phyloP scores from a whole-genome alignment of 768 basidiomycete species.

The Termitomyces sp. region DNA sequence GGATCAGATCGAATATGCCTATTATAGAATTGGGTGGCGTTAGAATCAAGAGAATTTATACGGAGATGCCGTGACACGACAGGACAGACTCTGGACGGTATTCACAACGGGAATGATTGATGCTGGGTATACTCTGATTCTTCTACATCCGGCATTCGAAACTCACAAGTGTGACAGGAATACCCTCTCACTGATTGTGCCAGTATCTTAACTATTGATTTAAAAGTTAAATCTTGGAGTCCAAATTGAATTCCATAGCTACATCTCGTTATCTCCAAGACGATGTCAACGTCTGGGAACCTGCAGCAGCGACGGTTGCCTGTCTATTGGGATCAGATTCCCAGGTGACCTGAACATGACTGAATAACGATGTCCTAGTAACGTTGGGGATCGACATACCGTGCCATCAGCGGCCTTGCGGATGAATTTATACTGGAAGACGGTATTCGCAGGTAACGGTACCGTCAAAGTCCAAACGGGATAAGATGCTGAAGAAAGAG shows the following conservation, averaged over 20 bases:
- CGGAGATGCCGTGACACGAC: no score
- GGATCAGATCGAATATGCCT: slow-evolving; percentile 63
- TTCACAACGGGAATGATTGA: no score
- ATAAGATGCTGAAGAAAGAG: slow-evolving; percentile 48
- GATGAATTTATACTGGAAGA: slow-evolving; percentile 61
- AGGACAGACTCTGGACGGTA: no score
- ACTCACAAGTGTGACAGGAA: neutral
- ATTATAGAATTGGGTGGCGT: slow-evolving; percentile 73
- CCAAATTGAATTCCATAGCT: neutral
- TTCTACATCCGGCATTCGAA: no score
- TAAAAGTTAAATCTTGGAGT: no score
- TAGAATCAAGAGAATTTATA: neutral
- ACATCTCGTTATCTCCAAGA: slow-evolving; percentile 38
- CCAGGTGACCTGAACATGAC: slow-evolving; percentile 43
- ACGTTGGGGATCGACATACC: slow-evolving; percentile 26
- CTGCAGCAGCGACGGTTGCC: slow-evolving; percentile 37
- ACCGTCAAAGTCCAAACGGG: slow-evolving; percentile 54
- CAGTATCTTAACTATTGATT: no score
- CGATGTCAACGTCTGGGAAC: slow-evolving; percentile 35
- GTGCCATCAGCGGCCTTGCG: slow-evolving; percentile 49
- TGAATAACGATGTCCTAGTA: neutral
- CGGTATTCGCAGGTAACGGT: slow-evolving; percentile 43
- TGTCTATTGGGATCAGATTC: slow-evolving; percentile 60
- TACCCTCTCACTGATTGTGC: no score
- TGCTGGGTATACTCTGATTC: no score